A percentile compares a stretch with the other conserved stretches of the same genome.
Conservation (phyloP, 192 early-diverging fungal genomes). For the Coemansia sp. region DNA sequence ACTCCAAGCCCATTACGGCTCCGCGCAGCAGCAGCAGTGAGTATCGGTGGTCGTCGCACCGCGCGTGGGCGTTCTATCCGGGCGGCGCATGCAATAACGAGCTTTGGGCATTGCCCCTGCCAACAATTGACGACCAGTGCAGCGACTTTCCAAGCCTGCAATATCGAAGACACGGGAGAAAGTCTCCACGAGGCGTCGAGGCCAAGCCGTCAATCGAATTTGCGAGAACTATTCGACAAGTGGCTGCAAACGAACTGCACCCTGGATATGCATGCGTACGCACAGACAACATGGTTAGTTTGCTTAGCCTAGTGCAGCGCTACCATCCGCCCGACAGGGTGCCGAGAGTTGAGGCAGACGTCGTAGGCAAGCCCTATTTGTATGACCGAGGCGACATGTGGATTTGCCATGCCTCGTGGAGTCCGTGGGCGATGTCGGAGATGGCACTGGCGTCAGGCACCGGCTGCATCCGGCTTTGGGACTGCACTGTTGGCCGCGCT, state of each 20-base stretch:
- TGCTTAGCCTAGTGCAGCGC: slow-evolving; percentile 10
- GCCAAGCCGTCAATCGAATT: slow-evolving; percentile 21
- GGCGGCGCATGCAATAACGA: slow-evolving; percentile 35
- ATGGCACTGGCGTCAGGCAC: slow-evolving; percentile 34
- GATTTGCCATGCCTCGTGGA: slow-evolving; percentile 40
- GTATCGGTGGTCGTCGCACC: slow-evolving; percentile 23
- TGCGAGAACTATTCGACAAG: slow-evolving; percentile 37
- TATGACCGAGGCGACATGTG: slow-evolving; percentile 36
- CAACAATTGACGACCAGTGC: not conserved
- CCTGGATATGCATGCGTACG: slow-evolving; percentile 34
- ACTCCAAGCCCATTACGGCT: slow-evolving; percentile 7
- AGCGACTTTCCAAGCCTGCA: slow-evolving; percentile 6
- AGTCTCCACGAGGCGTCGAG: not conserved
- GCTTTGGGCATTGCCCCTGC: slow-evolving; percentile 34
- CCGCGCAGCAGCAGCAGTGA: not conserved
- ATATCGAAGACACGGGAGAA: not conserved
- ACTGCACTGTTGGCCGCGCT: slow-evolving; percentile 11
- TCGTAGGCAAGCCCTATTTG: slow-evolving; percentile 17
- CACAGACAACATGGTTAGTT: slow-evolving; percentile 37
- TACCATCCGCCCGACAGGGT: not conserved
- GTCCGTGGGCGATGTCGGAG: slow-evolving; percentile 27
- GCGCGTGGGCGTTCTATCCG: slow-evolving; percentile 30
- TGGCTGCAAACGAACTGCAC: slow-evolving; percentile 10
- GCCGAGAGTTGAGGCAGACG: slow-evolving; percentile 3
- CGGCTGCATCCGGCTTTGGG: slow-evolving; percentile 34